These are phyloP conservation scores for Cutaneotrichosporon sp. DNA, from an alignment of 1,284 basidiomycete genomes.

Conservation along the genomic window DNA sequence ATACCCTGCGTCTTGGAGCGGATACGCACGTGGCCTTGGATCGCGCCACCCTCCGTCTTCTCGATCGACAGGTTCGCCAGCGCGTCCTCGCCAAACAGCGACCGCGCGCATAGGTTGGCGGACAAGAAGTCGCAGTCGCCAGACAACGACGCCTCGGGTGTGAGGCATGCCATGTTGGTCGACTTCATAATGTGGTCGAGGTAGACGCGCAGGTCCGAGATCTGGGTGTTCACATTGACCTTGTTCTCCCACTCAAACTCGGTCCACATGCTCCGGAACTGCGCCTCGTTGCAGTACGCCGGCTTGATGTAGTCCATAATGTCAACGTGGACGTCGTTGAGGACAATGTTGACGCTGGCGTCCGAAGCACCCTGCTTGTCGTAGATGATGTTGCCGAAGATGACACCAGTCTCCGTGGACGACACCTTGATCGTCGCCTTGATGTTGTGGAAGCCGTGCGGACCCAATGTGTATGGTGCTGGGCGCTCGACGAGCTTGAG, in stretches of 20 bases:
- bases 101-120: conserved; percentile 88
- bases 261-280: conserved; percentile 97
- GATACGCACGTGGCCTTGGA: conserved; percentile 87
- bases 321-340: conserved; percentile 97
- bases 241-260: conserved; percentile 99
- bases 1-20: conserved; percentile 95
- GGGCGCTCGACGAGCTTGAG: conserved; percentile 96
- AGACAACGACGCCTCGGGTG: conserved; percentile 81
- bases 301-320: conserved; percentile 99
- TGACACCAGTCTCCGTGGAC: conserved; percentile 95
- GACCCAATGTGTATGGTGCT: conserved; percentile 84
- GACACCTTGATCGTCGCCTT: conserved; percentile 98
- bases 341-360: conserved; percentile 69
- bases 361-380: conserved; percentile 83
- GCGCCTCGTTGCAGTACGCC: conserved; percentile 86
- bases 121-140: conserved; percentile 91
- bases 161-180: conserved; percentile 95
- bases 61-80: conserved; percentile 95
- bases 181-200: conserved; percentile 84
- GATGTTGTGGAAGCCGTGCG: conserved; percentile 96
- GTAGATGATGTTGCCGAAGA: conserved; percentile 98
- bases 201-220: conserved; percentile 77
- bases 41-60: conserved; percentile 71
- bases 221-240: conserved; percentile 80
- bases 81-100: conserved; percentile 94